phyloP scores from a whole-genome alignment of 805 yeast species.

The Yarrowia bubula region DNA sequence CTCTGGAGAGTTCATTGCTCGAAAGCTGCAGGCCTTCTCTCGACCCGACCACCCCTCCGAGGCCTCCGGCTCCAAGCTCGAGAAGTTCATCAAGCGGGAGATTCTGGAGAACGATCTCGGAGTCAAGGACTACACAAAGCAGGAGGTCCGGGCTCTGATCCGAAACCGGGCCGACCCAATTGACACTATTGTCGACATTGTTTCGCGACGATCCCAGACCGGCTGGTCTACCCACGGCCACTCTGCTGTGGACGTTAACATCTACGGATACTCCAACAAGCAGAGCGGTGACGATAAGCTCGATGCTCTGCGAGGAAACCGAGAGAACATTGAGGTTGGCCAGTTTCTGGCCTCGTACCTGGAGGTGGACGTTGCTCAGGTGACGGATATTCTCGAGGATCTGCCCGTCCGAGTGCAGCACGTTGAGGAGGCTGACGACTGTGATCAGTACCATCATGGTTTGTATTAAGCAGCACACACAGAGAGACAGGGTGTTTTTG shows the following conservation, averaged over 20 bases:
- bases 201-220: constrained; percentile 77
- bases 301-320: constrained; percentile 65
- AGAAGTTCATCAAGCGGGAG: constrained; percentile 50
- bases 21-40: constrained; percentile 42
- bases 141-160: constrained; percentile 53
- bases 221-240: constrained; percentile 99
- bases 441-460: constrained; percentile 24
- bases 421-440: constrained; percentile 13
- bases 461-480: not conserved
- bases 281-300: constrained; percentile 38
- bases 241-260: constrained; percentile 92
- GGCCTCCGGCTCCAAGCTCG: constrained; percentile 35
- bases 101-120: constrained; percentile 67
- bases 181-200: constrained; percentile 62
- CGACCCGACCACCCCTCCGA: constrained; percentile 34
- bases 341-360: constrained; percentile 58
- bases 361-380: constrained; percentile 38
- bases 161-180: constrained; percentile 39
- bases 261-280: constrained; percentile 63
- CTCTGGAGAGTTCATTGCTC: constrained; percentile 69
- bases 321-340: constrained; percentile 86
- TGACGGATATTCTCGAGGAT: constrained; percentile 32
- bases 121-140: constrained; percentile 52
- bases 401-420: constrained; percentile 5
- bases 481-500: not conserved